Conservation (phyloP, 257 asterid genomes). For the Solanum dulcamara region DNA sequence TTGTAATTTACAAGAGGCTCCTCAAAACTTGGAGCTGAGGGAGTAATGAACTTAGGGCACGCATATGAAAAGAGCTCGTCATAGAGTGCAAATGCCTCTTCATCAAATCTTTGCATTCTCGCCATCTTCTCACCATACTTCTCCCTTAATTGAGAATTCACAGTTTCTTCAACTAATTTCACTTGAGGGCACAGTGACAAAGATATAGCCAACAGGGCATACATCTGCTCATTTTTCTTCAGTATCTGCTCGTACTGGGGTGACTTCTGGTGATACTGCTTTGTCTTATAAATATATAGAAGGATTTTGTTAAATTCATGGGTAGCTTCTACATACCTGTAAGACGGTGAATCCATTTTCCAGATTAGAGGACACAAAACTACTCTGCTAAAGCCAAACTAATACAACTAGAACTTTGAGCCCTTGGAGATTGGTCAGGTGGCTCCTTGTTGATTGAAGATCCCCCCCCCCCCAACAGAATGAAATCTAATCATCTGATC, state of each 20-base stretch:
- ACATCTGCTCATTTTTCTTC: conserved; percentile 98
- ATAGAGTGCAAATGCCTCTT: conserved; percentile 71
- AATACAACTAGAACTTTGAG: neutral
- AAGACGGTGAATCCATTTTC: neutral
- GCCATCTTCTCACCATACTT: conserved; percentile 89
- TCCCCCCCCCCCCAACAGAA: neutral
- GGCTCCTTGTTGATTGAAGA: neutral
- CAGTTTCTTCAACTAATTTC: conserved; percentile 87
- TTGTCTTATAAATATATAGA: conserved; percentile 72
- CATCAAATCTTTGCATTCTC: conserved; percentile 84
- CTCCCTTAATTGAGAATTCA: conserved; percentile 72
- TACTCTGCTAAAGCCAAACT: neutral
- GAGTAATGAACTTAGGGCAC: conserved; percentile 97
- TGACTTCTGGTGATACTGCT: conserved; percentile 93
- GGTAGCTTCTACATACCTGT: conserved; percentile 79
- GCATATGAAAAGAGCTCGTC: conserved; percentile 99
- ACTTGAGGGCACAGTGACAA: conserved; percentile 89
- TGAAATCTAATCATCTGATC: neutral
- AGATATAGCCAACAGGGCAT: conserved; percentile 83
- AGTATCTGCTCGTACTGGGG: conserved; percentile 91
- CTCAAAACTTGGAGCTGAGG: conserved; percentile 86
- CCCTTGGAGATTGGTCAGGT: neutral
- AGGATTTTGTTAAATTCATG: conserved; percentile 83
- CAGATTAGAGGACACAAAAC: neutral
- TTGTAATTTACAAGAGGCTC: conserved; percentile 97